Conservation (phyloP, 2,329 filamentous ascomycete genomes). For the Colletotrichum australisinense region DNA sequence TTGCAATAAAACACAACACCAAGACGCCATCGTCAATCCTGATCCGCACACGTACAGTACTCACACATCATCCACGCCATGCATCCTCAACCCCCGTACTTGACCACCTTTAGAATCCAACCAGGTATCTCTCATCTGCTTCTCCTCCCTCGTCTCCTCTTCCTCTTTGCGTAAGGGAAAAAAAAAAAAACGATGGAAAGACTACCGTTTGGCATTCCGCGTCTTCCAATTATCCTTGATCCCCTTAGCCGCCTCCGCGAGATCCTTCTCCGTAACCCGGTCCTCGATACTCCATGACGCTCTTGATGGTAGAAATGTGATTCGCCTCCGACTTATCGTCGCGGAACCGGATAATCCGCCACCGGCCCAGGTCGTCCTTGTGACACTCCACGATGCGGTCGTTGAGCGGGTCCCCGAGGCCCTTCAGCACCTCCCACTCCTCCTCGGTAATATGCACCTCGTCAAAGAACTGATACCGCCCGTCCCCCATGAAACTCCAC, state of each 20-base stretch:
- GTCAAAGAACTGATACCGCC: constrained; percentile 73
- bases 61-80: not conserved
- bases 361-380: constrained; percentile 78
- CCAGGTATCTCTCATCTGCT: no score
- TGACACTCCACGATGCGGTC: constrained; percentile 92
- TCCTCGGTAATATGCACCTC: constrained; percentile 75
- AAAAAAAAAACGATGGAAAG: not conserved
- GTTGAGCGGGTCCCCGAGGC: constrained; percentile 79
- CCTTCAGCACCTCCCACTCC: constrained; percentile 89
- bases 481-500: constrained; percentile 74
- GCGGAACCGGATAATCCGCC: constrained; percentile 89
- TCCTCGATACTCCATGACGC: constrained; percentile 92
- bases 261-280: constrained; percentile 83
- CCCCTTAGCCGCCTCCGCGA: constrained; percentile 74
- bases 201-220: constrained; percentile 45
- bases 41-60: not conserved
- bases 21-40: not conserved
- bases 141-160: not conserved
- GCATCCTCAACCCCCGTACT: not conserved
- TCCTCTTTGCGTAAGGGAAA: not conserved
- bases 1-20: not conserved
- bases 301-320: constrained; percentile 84
- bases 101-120: no score
- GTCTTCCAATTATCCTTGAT: constrained; percentile 87
- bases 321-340: constrained; percentile 95